Percentiles rank a stretch among this genome's conserved stretches.
Conservation (phyloP, 306 rosid genomes). For the Hippophae rhamnoides region DNA sequence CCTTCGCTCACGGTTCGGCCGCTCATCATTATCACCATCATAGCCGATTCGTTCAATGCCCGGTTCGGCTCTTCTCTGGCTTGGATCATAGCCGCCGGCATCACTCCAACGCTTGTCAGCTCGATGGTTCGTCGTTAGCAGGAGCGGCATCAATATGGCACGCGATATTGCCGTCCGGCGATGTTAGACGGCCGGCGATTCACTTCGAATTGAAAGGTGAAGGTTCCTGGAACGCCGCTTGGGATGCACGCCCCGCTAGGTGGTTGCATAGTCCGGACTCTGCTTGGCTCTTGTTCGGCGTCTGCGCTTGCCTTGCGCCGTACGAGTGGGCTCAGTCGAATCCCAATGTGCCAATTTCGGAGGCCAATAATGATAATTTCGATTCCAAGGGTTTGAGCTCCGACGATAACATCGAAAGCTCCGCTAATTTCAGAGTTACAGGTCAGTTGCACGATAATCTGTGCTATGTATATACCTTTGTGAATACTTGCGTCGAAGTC, state of each 20-base stretch:
- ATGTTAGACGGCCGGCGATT: constrained; percentile 23
- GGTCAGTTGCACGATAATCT: constrained; percentile 27
- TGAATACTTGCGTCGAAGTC: not conserved
- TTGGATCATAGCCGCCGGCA: constrained; percentile 20
- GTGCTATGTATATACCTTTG: too few species aligned
- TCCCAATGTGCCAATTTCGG: constrained; percentile 14
- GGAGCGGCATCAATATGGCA: constrained; percentile 87
- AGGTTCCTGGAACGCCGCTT: constrained; percentile 90
- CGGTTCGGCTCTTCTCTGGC: not conserved
- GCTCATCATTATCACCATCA: constrained; percentile 23
- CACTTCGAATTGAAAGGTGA: constrained; percentile 59
- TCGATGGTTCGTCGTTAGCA: constrained; percentile 6
- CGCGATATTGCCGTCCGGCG: constrained; percentile 50
- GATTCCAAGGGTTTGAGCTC: not conserved
- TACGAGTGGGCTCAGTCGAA: constrained; percentile 19
- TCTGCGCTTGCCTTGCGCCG: constrained; percentile 70
- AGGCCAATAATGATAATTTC: constrained; percentile 10
- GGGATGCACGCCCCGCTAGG: constrained; percentile 86
- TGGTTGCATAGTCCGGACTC: constrained; percentile 90
- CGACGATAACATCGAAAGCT: constrained; percentile 20
- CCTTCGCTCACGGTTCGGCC: constrained; percentile 44
- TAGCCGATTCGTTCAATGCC: constrained; percentile 14
- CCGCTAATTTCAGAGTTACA: constrained; percentile 58
- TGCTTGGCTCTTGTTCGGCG: constrained; percentile 87
- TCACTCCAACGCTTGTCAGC: constrained; percentile 55